These are phyloP conservation scores for Polychaeton citri DNA, from an alignment of 2,329 filamentous ascomycete species.

Conservation along the genomic window DNA sequence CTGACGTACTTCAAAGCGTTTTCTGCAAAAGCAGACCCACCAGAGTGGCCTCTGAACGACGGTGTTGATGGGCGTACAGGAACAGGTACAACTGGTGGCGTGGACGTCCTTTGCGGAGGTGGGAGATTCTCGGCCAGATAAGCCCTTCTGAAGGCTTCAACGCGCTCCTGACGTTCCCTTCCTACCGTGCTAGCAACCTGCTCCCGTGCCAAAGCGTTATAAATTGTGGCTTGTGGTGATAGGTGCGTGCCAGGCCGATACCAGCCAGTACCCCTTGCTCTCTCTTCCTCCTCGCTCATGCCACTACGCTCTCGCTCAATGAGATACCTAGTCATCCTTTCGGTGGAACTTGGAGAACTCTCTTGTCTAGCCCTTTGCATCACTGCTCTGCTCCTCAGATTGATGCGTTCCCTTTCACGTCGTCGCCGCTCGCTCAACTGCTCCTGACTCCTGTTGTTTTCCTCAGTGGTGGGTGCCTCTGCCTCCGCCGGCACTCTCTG, in stretches of 20 bases:
- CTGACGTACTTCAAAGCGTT: slow-evolving; percentile 50
- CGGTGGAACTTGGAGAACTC: slow-evolving; percentile 19
- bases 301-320: slow-evolving; percentile 25
- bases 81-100: slow-evolving; percentile 10
- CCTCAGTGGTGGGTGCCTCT: slow-evolving; percentile 11
- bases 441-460: slow-evolving; percentile 6
- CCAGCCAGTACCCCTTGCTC: slow-evolving; percentile 21
- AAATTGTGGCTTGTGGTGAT: not conserved
- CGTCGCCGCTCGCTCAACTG: slow-evolving; percentile 16
- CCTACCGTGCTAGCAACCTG: not conserved
- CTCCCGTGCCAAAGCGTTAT: not conserved
- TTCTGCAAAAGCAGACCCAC: slow-evolving; percentile 29
- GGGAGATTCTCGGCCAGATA: slow-evolving; percentile 20
- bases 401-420: slow-evolving; percentile 16
- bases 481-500: slow-evolving; percentile 1
- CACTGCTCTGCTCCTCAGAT: slow-evolving; percentile 18
- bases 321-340: slow-evolving; percentile 27
- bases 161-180: slow-evolving; percentile 10
- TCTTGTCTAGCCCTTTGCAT: slow-evolving; percentile 19
- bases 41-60: not conserved
- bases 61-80: slow-evolving; percentile 4
- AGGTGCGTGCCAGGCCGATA: slow-evolving; percentile 7
- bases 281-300: slow-evolving; percentile 20
- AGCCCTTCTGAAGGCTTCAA: slow-evolving; percentile 21
- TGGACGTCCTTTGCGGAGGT: slow-evolving; percentile 16